A percentile compares a stretch with the other conserved stretches of the same genome.
Conservation (phyloP, 148 eudicot species). For the Limonium bicolor region DNA sequence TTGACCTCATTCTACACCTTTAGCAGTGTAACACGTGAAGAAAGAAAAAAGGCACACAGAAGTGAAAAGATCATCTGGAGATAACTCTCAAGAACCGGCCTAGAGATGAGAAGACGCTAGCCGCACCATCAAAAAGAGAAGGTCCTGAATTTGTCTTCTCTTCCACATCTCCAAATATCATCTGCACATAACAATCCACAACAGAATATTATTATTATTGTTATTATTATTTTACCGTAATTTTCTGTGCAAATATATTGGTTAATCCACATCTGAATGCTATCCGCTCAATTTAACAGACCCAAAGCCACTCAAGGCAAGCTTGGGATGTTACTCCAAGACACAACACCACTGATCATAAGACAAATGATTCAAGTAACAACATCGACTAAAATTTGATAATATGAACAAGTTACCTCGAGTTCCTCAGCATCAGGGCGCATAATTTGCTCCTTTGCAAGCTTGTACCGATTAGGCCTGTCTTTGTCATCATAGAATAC, state of each 20-base stretch:
- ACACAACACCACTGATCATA: no score
- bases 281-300: no score
- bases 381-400: not conserved
- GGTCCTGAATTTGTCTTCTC: conserved; percentile 48
- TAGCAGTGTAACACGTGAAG: no score
- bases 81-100: conserved; percentile 78
- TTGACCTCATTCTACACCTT: no score
- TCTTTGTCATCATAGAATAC: conserved; percentile 87
- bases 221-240: no score
- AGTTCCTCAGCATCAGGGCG: conserved; percentile 87
- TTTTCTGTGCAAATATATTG: no score
- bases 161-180: conserved; percentile 59
- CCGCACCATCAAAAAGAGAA: conserved; percentile 60
- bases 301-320: no score
- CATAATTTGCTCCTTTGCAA: conserved; percentile 64
- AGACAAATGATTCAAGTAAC: not conserved
- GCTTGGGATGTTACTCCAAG: no score
- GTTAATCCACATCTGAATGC: no score
- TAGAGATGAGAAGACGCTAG: conserved; percentile 61
- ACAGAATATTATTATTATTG: no score
- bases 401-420: conserved; percentile 48
- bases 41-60: no score
- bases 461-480: conserved; percentile 70
- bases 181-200: conserved; percentile 42
- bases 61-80: conserved; percentile 50